A percentile compares a stretch with the other conserved stretches of the same genome.
phyloP scores from a whole-genome alignment of 1,284 basidiomycete genomes.

The Rhodotorula sp. region DNA sequence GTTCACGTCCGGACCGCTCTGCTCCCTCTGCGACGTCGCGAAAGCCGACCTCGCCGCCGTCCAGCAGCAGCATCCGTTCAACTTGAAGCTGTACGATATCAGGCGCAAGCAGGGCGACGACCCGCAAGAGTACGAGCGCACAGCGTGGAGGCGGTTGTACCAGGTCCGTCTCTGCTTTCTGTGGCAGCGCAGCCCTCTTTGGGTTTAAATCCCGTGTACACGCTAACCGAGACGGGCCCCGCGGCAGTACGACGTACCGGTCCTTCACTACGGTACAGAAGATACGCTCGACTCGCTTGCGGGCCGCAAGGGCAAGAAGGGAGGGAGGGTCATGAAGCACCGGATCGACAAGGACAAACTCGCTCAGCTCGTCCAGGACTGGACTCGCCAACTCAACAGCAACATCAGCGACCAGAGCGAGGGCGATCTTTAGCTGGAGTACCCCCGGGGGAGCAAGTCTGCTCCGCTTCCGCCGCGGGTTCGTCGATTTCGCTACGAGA shows the following conservation, averaged over 20 bases:
- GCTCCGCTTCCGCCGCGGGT: not conserved
- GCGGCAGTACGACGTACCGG: conserved; percentile 43
- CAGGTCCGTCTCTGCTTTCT: conserved; percentile 25
- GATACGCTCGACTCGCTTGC: conserved; percentile 24
- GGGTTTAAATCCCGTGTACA: no score
- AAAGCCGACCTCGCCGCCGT: conserved; percentile 35
- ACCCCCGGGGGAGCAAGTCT: not conserved
- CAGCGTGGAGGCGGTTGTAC: conserved; percentile 41
- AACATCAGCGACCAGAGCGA: not conserved
- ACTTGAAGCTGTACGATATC: conserved; percentile 41
- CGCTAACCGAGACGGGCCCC: no score
- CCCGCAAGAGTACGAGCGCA: conserved; percentile 27
- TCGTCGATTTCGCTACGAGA: not conserved
- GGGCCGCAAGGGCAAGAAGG: conserved; percentile 17
- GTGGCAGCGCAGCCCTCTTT: no score
- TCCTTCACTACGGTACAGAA: conserved; percentile 31
- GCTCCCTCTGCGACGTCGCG: conserved; percentile 43
- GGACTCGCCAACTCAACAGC: conserved; percentile 29
- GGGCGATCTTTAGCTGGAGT: no score
- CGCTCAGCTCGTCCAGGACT: conserved; percentile 29
- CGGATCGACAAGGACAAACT: conserved; percentile 41
- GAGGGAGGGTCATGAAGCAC: conserved; percentile 43
- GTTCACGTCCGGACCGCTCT: conserved; percentile 35
- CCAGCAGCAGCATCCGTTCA: conserved; percentile 28
- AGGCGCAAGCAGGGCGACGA: conserved; percentile 18